Conservation (phyloP, 345 rosid genomes). For the Rhodamnia rubescens region DNA sequence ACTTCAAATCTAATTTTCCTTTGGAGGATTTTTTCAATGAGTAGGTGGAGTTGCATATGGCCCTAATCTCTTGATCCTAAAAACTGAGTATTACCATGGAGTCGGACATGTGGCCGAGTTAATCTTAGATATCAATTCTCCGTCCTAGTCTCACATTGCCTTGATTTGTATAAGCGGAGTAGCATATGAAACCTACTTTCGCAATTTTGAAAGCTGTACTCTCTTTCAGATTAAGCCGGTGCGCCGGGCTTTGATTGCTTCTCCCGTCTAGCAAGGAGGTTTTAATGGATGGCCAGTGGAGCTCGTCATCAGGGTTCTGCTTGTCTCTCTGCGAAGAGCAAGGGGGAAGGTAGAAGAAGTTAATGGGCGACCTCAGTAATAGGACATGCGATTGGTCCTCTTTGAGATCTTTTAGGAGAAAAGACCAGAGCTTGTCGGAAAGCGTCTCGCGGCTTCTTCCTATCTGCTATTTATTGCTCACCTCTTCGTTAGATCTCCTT, state of each 20-base stretch:
- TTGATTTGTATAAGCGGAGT: background rate
- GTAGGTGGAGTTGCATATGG: background rate
- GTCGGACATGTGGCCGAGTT: background rate
- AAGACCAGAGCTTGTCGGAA: background rate
- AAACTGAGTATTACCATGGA: background rate
- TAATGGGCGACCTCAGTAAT: background rate
- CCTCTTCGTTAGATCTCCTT: background rate
- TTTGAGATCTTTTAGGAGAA: background rate
- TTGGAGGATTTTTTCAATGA: background rate
- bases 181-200: background rate
- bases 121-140: background rate
- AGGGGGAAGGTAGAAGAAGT: background rate
- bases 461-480: background rate
- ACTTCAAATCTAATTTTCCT: background rate
- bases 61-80: background rate
- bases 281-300: background rate
- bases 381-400: background rate
- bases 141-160: background rate
- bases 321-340: background rate
- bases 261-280: background rate
- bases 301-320: background rate
- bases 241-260: background rate
- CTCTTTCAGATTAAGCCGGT: background rate
- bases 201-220: background rate
- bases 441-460: background rate